phyloP scores from a whole-genome alignment of 129 eudicot species.

The Apium graveolens region DNA sequence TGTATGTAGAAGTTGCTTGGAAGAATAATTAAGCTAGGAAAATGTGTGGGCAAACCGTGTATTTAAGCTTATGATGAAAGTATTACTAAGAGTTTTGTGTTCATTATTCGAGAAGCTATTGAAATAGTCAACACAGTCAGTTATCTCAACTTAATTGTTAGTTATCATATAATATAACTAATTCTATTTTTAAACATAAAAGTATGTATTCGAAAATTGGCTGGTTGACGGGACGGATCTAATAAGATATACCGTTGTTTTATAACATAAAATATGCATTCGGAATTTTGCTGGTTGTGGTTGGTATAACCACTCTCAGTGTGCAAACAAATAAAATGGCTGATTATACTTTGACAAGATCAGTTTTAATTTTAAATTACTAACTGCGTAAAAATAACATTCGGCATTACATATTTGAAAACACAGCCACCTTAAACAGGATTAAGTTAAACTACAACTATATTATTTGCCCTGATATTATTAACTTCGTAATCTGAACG shows the following conservation, averaged over 20 bases:
- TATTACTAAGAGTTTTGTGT: neutral
- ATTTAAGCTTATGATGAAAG: neutral
- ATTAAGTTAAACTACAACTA: no score
- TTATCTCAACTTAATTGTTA: neutral
- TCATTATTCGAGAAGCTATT: neutral
- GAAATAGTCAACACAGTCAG: neutral
- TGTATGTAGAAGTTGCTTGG: neutral
- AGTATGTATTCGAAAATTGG: neutral
- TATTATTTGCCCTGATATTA: no score
- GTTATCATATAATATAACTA: neutral
- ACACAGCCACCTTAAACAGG: no score
- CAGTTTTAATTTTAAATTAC: no score
- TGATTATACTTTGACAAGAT: neutral
- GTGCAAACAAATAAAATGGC: neutral
- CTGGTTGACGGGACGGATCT: no score
- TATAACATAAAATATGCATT: neutral
- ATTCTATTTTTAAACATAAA: neutral
- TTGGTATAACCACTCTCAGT: neutral
- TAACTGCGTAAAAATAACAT: no score
- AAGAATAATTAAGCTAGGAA: neutral
- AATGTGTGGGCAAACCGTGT: constrained; percentile 1
- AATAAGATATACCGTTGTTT: no score
- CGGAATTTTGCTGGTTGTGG: neutral
- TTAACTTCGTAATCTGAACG: no score
- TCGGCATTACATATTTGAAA: no score